Conservation (phyloP, 2,329 filamentous ascomycete genomes). For the Monilinia polystroma region DNA sequence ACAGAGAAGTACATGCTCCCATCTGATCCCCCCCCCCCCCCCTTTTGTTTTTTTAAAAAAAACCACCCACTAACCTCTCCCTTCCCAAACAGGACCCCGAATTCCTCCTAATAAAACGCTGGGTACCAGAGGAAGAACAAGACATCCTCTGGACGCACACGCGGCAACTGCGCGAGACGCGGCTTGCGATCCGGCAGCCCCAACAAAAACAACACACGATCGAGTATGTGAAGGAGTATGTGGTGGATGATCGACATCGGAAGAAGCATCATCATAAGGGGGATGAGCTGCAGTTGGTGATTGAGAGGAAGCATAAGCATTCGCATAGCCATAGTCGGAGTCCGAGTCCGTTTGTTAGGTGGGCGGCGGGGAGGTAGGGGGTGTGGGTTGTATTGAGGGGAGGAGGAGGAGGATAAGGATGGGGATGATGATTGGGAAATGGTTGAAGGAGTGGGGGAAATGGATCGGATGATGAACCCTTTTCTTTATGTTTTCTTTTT, state of each 20-base stretch:
- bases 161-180: slow-evolving; percentile 47
- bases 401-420: neutral
- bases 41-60: too few species aligned
- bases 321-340: slow-evolving; percentile 9
- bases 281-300: slow-evolving; percentile 21
- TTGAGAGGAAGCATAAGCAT: slow-evolving; percentile 22
- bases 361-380: slow-evolving; percentile 19
- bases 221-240: slow-evolving; percentile 36
- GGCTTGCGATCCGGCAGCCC: slow-evolving; percentile 28
- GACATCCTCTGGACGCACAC: slow-evolving; percentile 73
- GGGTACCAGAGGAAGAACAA: slow-evolving; percentile 70
- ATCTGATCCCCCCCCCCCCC: neutral
- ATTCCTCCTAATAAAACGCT: slow-evolving; percentile 71
- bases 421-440: neutral
- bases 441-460: neutral
- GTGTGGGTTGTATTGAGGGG: neutral
- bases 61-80: neutral
- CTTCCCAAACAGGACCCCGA: slow-evolving; percentile 58
- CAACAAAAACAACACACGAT: slow-evolving; percentile 21
- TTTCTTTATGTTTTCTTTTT: neutral
- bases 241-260: slow-evolving; percentile 36
- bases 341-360: slow-evolving; percentile 21
- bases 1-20: slow-evolving; percentile 37
- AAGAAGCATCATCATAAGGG: slow-evolving; percentile 30
- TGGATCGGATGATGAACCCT: neutral